Conservation (phyloP, 225 moss, liverwort and hornwort genomes). For the Takakia lepidozioides region DNA sequence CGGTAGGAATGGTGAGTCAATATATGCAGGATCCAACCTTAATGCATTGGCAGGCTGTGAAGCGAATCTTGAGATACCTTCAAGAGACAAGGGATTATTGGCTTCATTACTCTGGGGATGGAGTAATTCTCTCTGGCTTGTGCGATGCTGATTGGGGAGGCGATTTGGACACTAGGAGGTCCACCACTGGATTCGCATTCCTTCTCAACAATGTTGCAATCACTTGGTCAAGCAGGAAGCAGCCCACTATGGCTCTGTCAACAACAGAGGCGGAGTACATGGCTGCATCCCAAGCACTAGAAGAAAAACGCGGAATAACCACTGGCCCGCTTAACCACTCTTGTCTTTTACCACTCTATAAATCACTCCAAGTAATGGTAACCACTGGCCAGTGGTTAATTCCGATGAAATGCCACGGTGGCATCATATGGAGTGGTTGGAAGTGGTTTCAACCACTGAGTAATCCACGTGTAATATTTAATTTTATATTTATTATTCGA, state of each 20-base stretch:
- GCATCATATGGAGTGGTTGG: too few species aligned
- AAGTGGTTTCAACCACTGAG: too few species aligned
- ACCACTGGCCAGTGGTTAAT: too few species aligned
- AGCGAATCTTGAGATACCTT: constrained; percentile 2
- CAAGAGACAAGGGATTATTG: background rate
- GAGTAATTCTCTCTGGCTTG: background rate
- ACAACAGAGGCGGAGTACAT: constrained; percentile 1
- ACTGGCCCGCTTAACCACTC: too few species aligned
- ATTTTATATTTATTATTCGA: too few species aligned
- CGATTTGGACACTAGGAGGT: background rate
- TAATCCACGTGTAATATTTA: too few species aligned
- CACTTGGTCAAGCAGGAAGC: background rate
- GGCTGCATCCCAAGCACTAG: too few species aligned
- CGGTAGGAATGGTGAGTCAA: constrained; percentile 2
- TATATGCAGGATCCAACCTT: constrained; percentile 1
- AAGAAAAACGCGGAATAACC: too few species aligned
- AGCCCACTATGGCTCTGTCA: background rate
- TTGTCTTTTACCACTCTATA: too few species aligned
- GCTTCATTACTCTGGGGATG: background rate
- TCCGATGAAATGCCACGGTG: too few species aligned
- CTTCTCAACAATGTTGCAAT: background rate
- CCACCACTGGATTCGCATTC: background rate
- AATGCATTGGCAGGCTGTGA: background rate
- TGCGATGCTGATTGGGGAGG: constrained; percentile 1
- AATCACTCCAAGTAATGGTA: too few species aligned